Evolutionary conservation across 129 eudicot genomes (phyloP).

Genomic region (Pulicaria dysenterica): DNA sequence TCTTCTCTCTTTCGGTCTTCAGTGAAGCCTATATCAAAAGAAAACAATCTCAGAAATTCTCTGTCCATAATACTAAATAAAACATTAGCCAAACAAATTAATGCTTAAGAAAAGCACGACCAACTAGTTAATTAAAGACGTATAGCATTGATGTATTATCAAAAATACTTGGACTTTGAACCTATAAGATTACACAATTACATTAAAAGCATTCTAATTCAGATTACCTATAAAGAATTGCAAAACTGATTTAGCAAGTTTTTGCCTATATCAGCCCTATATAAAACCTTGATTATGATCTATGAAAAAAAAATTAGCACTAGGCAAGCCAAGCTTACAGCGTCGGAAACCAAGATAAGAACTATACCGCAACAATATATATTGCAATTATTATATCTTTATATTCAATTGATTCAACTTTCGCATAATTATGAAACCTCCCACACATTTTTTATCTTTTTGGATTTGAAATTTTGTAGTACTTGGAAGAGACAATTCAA

Average conservation of each 20-base stretch:
- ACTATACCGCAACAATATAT: too few relatives aligned
- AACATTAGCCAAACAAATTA: too few relatives aligned
- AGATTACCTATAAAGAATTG: neutral
- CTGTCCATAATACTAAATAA: neutral
- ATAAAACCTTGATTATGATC: too few relatives aligned
- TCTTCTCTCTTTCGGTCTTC: slow-evolving; percentile 71
- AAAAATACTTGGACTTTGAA: neutral
- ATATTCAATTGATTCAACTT: too few relatives aligned
- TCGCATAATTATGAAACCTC: neutral
- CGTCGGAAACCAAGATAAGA: too few relatives aligned
- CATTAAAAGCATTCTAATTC: neutral
- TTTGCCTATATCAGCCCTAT: too few relatives aligned
- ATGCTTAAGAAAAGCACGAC: neutral
- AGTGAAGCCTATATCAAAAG: slow-evolving; percentile 44
- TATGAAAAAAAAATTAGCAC: too few relatives aligned
- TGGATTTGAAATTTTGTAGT: neutral
- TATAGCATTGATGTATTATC: neutral
- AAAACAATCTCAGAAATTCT: neutral
- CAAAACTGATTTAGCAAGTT: too few relatives aligned
- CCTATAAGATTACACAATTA: neutral
- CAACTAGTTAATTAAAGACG: neutral
- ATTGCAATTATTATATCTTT: too few relatives aligned
- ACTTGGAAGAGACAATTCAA: neutral
- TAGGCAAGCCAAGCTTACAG: too few relatives aligned
- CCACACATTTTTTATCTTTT: neutral